Percentiles rank a stretch among this genome's conserved stretches.
Evolutionary conservation across 2,329 filamentous ascomycete genomes (phyloP).

Genomic region (Hypoxylon sp.): DNA sequence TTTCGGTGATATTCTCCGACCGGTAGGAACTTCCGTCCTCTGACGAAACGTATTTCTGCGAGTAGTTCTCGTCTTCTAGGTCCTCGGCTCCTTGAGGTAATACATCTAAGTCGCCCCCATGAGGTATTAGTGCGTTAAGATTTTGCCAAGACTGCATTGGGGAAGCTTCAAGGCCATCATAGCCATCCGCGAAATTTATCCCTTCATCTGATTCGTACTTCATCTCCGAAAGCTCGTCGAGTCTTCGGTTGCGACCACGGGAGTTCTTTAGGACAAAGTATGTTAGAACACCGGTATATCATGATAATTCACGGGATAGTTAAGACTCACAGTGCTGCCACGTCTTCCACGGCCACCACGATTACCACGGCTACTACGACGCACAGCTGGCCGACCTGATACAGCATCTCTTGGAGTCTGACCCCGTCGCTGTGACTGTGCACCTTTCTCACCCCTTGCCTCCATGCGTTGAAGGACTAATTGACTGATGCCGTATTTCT

Average conservation of each 20-base stretch:
- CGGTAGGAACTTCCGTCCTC: constrained; percentile 51
- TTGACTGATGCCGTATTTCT: constrained; percentile 76
- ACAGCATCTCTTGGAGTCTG: constrained; percentile 42
- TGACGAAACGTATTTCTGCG: constrained; percentile 51
- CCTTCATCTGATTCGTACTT: constrained; percentile 46
- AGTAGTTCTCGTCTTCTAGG: constrained; percentile 43
- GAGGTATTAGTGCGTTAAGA: constrained; percentile 18
- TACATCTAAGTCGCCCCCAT: constrained; percentile 11
- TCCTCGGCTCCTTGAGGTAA: constrained; percentile 29
- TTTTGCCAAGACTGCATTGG: constrained; percentile 25
- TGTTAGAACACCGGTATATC: constrained; percentile 20
- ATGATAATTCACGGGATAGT: neutral
- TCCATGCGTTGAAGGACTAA: constrained; percentile 84
- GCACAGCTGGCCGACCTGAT: constrained; percentile 50
- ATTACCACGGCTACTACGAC: constrained; percentile 40
- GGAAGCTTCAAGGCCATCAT: constrained; percentile 17
- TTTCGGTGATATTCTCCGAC: constrained; percentile 52
- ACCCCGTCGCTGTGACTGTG: constrained; percentile 54
- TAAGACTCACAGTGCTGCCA: constrained; percentile 42
- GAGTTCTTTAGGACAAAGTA: constrained; percentile 15
- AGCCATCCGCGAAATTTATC: constrained; percentile 29
- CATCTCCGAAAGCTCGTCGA: constrained; percentile 28
- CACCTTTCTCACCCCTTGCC: constrained; percentile 76
- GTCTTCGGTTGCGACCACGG: constrained; percentile 18
- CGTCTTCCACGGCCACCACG: constrained; percentile 44